A percentile compares a stretch with the other conserved stretches of the same genome.
Evolutionary conservation across 2,329 filamentous ascomycete species (phyloP).

Genomic region (Ophiocordyceps camponoti-leonardi): DNA sequence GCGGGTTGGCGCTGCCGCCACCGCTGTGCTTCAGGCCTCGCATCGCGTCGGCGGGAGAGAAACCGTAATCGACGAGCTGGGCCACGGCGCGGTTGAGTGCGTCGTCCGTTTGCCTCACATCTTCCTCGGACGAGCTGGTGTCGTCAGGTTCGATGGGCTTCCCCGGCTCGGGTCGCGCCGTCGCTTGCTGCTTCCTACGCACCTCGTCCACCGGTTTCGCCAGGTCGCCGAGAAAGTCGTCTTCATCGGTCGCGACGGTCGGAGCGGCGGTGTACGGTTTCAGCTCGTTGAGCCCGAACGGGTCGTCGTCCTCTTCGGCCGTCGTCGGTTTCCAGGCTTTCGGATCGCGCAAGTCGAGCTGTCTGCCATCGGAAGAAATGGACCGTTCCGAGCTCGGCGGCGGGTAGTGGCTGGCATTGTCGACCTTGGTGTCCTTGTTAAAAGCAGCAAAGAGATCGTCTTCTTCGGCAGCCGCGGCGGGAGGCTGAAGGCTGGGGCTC

Average conservation of each 20-base stretch:
- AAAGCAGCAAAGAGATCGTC: slow-evolving; percentile 54
- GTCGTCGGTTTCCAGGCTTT: slow-evolving; percentile 28
- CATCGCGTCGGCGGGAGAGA: slow-evolving; percentile 67
- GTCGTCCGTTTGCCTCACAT: slow-evolving; percentile 11
- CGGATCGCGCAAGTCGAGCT: slow-evolving; percentile 34
- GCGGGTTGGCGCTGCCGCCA: slow-evolving; percentile 62
- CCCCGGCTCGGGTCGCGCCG: slow-evolving; percentile 30
- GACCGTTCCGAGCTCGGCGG: slow-evolving; percentile 24
- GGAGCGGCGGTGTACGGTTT: slow-evolving; percentile 20
- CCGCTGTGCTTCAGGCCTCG: slow-evolving; percentile 59
- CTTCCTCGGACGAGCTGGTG: slow-evolving; percentile 28
- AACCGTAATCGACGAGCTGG: slow-evolving; percentile 89
- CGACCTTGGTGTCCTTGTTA: slow-evolving; percentile 47
- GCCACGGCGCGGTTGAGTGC: slow-evolving; percentile 62
- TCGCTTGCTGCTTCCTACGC: slow-evolving; percentile 25
- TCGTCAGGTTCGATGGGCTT: slow-evolving; percentile 35
- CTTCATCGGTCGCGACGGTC: slow-evolving; percentile 29
- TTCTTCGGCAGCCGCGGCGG: slow-evolving; percentile 12
- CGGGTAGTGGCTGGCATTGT: slow-evolving; percentile 48
- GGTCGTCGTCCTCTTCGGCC: slow-evolving; percentile 62
- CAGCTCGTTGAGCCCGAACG: slow-evolving; percentile 62
- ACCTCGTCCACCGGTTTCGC: slow-evolving; percentile 48
- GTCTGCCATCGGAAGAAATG: slow-evolving; percentile 23
- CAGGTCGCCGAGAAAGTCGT: slow-evolving; percentile 49
- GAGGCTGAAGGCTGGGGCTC: slow-evolving; percentile 9